These are phyloP conservation scores for Leucosporidium yakuticum DNA, from an alignment of 768 basidiomycete species.

Conservation along the genomic window DNA sequence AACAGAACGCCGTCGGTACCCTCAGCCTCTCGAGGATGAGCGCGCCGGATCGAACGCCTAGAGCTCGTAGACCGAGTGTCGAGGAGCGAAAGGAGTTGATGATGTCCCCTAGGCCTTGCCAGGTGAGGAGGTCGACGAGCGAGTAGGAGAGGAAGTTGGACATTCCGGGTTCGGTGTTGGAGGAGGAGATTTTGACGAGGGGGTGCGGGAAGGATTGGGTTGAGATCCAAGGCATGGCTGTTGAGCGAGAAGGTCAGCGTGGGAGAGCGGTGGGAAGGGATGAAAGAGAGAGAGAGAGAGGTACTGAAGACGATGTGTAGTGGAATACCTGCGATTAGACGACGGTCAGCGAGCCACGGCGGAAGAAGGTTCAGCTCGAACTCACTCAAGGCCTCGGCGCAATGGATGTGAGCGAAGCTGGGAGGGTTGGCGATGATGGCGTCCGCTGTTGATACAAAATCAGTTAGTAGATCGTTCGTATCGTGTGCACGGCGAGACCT, in stretches of 20 bases:
- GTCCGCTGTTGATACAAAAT: no score
- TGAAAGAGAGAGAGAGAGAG: neutral
- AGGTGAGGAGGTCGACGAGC: slow-evolving; percentile 57
- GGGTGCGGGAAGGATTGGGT: slow-evolving; percentile 59
- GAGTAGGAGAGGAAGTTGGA: slow-evolving; percentile 59
- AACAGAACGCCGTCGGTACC: slow-evolving; percentile 61
- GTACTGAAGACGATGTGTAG: neutral
- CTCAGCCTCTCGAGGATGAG: slow-evolving; percentile 53
- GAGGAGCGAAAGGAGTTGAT: slow-evolving; percentile 55
- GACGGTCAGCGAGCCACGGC: no score
- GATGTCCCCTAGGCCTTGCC: slow-evolving; percentile 58
- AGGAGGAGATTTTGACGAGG: slow-evolving; percentile 55
- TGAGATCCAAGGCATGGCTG: slow-evolving; percentile 65
- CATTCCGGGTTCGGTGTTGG: slow-evolving; percentile 54
- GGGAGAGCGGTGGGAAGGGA: neutral
- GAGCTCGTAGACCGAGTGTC: slow-evolving; percentile 51
- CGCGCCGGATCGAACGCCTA: slow-evolving; percentile 53
- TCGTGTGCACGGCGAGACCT: no score
- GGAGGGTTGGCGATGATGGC: slow-evolving; percentile 66
- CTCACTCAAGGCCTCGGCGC: slow-evolving; percentile 63
- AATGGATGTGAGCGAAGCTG: slow-evolving; percentile 60
- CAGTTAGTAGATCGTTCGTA: no score
- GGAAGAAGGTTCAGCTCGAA: slow-evolving; percentile 16
- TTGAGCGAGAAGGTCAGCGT: slow-evolving; percentile 5
- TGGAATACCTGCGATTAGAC: neutral